These are phyloP conservation scores for Herpotrichia juniperi DNA, from an alignment of 2,329 filamentous ascomycete species.

Conservation along the genomic window DNA sequence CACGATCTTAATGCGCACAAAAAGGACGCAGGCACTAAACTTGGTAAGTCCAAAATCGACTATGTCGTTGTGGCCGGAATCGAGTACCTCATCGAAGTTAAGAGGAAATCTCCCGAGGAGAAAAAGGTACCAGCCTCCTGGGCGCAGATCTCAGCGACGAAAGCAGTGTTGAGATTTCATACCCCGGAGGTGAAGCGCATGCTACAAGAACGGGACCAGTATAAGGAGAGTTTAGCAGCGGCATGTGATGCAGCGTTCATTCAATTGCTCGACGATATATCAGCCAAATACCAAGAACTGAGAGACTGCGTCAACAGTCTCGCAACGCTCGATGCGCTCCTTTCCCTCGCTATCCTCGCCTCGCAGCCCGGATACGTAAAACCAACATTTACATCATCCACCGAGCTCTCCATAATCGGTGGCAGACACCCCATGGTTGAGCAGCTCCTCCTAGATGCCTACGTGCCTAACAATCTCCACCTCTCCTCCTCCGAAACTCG, in stretches of 20 bases:
- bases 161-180: constrained; percentile 90
- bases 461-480: constrained; percentile 87
- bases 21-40: constrained; percentile 69
- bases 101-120: constrained; percentile 71
- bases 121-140: constrained; percentile 92
- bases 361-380: constrained; percentile 86
- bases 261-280: constrained; percentile 73
- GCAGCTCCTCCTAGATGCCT: constrained; percentile 80
- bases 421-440: constrained; percentile 97
- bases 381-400: constrained; percentile 70
- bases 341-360: constrained; percentile 85
- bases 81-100: constrained; percentile 92
- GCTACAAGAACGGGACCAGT: constrained; percentile 86
- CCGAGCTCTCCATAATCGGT: constrained; percentile 71
- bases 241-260: constrained; percentile 87
- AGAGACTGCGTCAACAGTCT: constrained; percentile 88
- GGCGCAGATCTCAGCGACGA: constrained; percentile 94
- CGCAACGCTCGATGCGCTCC: constrained; percentile 85
- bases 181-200: constrained; percentile 86
- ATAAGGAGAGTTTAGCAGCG: constrained; percentile 90
- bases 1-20: constrained; percentile 84
- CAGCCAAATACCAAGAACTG: constrained; percentile 84
- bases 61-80: constrained; percentile 89
- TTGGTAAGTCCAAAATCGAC: constrained; percentile 73
- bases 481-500: constrained; percentile 65